Evolutionary conservation across 2,329 filamentous ascomycete species (phyloP).

Genomic region (Fusarium chuoi): DNA sequence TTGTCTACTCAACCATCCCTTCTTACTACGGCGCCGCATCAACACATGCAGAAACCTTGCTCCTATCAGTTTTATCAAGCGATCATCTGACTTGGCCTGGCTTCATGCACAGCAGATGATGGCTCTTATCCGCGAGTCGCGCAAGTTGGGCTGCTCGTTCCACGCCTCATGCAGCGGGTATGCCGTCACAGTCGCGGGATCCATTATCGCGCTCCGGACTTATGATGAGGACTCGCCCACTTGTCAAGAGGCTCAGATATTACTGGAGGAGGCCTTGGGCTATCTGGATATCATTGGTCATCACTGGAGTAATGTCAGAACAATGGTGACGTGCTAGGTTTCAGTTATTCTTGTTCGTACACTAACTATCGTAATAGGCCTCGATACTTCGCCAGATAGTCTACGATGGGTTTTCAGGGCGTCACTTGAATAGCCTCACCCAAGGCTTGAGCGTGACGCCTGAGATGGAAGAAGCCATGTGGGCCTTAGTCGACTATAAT

Average conservation of each 20-base stretch:
- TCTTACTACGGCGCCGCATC: background rate
- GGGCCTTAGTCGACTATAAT: background rate
- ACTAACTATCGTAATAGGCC: background rate
- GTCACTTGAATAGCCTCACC: background rate
- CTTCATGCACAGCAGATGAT: background rate
- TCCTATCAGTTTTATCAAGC: background rate
- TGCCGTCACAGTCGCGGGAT: background rate
- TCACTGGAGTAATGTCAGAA: background rate
- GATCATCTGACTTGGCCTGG: background rate
- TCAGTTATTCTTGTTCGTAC: background rate
- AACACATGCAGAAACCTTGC: background rate
- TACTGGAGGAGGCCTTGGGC: background rate
- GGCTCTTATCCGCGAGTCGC: background rate
- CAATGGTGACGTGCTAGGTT: background rate
- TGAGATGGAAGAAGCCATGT: background rate
- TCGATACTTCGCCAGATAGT: background rate
- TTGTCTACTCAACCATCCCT: background rate
- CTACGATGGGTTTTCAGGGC: background rate
- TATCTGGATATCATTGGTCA: background rate
- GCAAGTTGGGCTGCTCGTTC: background rate
- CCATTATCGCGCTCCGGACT: background rate
- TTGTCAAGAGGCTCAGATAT: background rate
- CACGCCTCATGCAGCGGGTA: background rate
- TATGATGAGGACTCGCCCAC: background rate
- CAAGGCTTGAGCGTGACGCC: background rate